Base-by-base conservation (phyloP, 2,329 filamentous ascomycete species). In the Ascochyta koolunga region DNA sequence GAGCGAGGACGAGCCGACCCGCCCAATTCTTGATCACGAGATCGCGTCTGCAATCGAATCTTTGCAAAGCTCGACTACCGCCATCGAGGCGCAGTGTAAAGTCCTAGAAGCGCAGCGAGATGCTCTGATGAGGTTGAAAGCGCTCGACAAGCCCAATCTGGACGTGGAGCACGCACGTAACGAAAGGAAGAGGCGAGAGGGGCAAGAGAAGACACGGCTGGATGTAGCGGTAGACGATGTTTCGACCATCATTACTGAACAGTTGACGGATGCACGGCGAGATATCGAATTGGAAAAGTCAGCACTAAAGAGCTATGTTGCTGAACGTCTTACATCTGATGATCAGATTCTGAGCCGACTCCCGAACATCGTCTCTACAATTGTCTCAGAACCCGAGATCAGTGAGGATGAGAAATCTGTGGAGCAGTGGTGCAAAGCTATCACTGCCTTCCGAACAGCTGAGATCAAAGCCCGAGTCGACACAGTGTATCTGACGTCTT, bases 261-360 rank as follows among this genome's bases (percentile, higher is more conserved):
- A 74, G n/a, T 56, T 80, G 19, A 61, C 65, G 4, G 67, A 72
- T 32, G 71, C 73, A 18, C 68, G 83, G 62, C 80, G 83, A 56
- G 82, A 86, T 35, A 71, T 70, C 5, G 80, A 80, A 7, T 73
- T 73, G 0, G 76, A 80, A 0, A 77, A 77, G 4, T 69, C 76
- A 1, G 73, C 74, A 3, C 68, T 87, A 15, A 80, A 79, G 40
- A 76, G 80, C 50, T 79, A 79, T 0, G 74, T 86, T 0, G 78
- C 80, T 19, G 76, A 75, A 15, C 70, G 83, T 10, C 73, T 89
- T 8, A 77, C 79, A 8, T 83, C 85, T 1, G 88, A 91, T 55
- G 87, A 90, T 66, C 85, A 83, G 56, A 77, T 90, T 2, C 75
- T 90, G 1, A 78, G 82, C 18, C 86, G 86, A 54, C 76, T 91